Conservation (phyloP, 2,329 filamentous ascomycete genomes). For the Trichoderma brevicompactum region DNA sequence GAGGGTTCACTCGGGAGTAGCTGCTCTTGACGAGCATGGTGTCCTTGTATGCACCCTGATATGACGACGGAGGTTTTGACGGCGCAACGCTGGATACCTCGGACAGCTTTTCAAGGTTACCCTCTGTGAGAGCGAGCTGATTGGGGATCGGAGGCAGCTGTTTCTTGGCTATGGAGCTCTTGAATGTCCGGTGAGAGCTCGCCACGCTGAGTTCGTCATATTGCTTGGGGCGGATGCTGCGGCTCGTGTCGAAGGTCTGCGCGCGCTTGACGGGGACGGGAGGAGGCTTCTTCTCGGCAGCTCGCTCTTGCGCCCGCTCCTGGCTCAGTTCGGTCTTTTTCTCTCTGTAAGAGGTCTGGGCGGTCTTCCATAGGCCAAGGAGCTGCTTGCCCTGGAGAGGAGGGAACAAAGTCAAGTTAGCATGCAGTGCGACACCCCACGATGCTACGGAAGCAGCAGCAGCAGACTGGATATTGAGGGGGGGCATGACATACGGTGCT, state of each 20-base stretch:
- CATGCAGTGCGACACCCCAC: constrained; percentile 9
- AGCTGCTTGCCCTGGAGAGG: constrained; percentile 78
- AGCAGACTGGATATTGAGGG: not conserved
- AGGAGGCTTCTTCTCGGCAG: constrained; percentile 37
- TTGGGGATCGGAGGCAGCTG: constrained; percentile 36
- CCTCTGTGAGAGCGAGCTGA: constrained; percentile 52
- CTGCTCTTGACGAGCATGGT: constrained; percentile 47
- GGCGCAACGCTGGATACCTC: constrained; percentile 57
- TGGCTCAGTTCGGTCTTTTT: constrained; percentile 82
- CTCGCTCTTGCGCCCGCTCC: constrained; percentile 62
- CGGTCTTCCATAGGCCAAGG: constrained; percentile 88
- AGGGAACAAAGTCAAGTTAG: constrained; percentile 8
- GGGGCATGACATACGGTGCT: constrained; percentile 68
- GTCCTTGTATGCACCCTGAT: constrained; percentile 45
- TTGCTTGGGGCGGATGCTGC: constrained; percentile 33
- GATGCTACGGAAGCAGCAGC: constrained; percentile 27
- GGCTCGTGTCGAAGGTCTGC: constrained; percentile 39
- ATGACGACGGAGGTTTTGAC: constrained; percentile 49
- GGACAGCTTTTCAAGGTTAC: constrained; percentile 58
- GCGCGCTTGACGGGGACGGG: constrained; percentile 26
- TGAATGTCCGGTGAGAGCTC: constrained; percentile 51
- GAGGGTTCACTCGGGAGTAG: constrained; percentile 43
- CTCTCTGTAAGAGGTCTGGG: constrained; percentile 83
- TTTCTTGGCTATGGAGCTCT: constrained; percentile 42
- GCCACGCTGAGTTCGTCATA: constrained; percentile 43